Evolutionary conservation across 345 rosid genomes (phyloP).

Genomic region (Capsella bursapastoris): DNA sequence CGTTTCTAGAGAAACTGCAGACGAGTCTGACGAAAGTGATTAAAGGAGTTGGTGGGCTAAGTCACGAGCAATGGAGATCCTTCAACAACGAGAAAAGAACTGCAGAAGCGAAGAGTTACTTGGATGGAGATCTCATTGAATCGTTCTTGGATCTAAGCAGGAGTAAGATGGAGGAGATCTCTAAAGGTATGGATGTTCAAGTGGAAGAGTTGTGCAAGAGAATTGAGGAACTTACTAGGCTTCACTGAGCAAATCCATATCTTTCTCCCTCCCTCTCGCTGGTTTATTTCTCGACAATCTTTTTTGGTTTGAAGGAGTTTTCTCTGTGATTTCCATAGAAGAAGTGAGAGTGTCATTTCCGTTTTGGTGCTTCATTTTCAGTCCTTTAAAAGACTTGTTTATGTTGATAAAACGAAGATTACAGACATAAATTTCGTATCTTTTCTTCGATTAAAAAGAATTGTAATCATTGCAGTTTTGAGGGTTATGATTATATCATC

Average conservation of each 20-base stretch:
- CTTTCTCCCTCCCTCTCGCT: not conserved
- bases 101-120: slow-evolving; percentile 72
- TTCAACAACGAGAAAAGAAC: slow-evolving; percentile 89
- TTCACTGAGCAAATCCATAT: slow-evolving; percentile 58
- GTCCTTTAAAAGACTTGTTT: not conserved
- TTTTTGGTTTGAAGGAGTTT: slow-evolving; percentile 1
- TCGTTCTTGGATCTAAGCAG: slow-evolving; percentile 82
- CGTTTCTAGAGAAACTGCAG: slow-evolving; percentile 82
- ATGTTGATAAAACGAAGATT: not conserved
- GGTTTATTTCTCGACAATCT: slow-evolving; percentile 6
- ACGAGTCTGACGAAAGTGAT: slow-evolving; percentile 79
- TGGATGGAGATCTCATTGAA: slow-evolving; percentile 89
- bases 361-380: not conserved
- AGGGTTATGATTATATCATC: not conserved
- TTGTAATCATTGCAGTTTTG: not conserved
- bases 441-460: not conserved
- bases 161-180: slow-evolving; percentile 76
- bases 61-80: slow-evolving; percentile 95
- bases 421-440: not conserved
- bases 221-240: slow-evolving; percentile 86
- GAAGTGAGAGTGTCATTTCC: not conserved
- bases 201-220: slow-evolving; percentile 88
- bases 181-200: slow-evolving; percentile 63
- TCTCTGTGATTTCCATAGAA: not conserved
- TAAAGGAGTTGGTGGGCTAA: slow-evolving; percentile 93